These are phyloP conservation scores for Magnusiomyces suaveolens DNA, from an alignment of 1,139 yeast species.

Conservation along the genomic window DNA sequence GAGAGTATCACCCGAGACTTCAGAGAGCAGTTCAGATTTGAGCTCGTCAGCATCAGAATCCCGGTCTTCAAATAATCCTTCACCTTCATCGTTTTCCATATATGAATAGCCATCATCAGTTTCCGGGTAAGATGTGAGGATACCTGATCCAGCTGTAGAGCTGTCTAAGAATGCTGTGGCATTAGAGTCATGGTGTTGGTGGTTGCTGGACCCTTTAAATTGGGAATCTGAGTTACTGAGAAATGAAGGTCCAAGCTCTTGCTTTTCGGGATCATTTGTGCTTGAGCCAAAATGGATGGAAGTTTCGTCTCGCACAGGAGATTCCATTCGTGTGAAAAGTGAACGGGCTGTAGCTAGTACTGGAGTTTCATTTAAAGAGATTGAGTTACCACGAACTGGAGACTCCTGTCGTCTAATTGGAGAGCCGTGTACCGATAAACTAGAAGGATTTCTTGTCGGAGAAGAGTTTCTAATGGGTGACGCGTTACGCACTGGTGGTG, in stretches of 20 bases:
- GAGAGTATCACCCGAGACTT: slow-evolving; percentile 22
- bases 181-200: neutral
- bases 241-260: neutral
- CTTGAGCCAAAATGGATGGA: slow-evolving; percentile 21
- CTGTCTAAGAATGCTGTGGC: neutral
- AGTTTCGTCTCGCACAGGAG: slow-evolving; percentile 23
- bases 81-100: slow-evolving; percentile 23
- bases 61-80: neutral
- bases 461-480: slow-evolving; percentile 12
- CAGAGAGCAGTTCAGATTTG: slow-evolving; percentile 23
- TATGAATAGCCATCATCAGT: slow-evolving; percentile 25
- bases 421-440: slow-evolving; percentile 13
- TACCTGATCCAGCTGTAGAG: neutral
- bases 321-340: slow-evolving; percentile 27
- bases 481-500: neutral
- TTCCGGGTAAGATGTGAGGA: slow-evolving; percentile 19
- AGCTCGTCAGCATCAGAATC: slow-evolving; percentile 16
- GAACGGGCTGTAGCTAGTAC: slow-evolving; percentile 17
- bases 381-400: neutral
- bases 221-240: slow-evolving; percentile 1
- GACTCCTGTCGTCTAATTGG: neutral
- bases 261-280: neutral
- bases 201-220: neutral
- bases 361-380: neutral
- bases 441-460: slow-evolving; percentile 16